Evolutionary conservation across 2,329 filamentous ascomycete species (phyloP), one percentile per base, ranked within the genome.

Genomic region (Apiospora malaysiana): DNA sequence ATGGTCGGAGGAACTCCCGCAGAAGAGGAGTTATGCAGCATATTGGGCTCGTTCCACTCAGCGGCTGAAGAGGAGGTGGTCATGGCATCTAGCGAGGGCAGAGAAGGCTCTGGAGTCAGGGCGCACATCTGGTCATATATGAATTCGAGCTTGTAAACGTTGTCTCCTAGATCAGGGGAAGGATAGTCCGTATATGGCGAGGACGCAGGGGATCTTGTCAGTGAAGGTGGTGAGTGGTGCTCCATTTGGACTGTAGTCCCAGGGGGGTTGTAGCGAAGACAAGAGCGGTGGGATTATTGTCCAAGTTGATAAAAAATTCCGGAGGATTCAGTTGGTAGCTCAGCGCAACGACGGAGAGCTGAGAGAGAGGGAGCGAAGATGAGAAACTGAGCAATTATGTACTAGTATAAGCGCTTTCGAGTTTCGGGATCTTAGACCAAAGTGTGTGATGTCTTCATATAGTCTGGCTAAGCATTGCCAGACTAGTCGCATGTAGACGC

Each of bases 151-250:
- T 82, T 83, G 76, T 84, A 85, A 73, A 83, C 81, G 70, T 84
- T 82, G 68, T 82, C 81, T 46, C 82, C 78, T 66, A 85, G 77
- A 37, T 79, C 81, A 59, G 85, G 84, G 66, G 85, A 85, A 18
- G 83, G 82, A 74, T 87, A 86, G 72, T 83, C 83, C 69, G 82
- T 85, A 77, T 82, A 81, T 67, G 82, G 46, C 71, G 83, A 81
- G 66, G 83, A 84, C 23, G 79, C 79, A 40, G 83, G 82, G 72
- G 83, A 85, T 76, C 81, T 80, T 71, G 82, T 84, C 71, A 86
- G 80, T 65, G 84, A 81, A 70, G 83, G 85, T 75, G 85, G 85
- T 79, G 84, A 84, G 74, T 84, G 81, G 78, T 86, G 85, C 85
- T 87, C 87, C 79, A 77, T 77, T 75, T 72, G 73, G 56, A 3